Conservation (phyloP, 306 rosid genomes). For the Quercus aquifolioides region DNA sequence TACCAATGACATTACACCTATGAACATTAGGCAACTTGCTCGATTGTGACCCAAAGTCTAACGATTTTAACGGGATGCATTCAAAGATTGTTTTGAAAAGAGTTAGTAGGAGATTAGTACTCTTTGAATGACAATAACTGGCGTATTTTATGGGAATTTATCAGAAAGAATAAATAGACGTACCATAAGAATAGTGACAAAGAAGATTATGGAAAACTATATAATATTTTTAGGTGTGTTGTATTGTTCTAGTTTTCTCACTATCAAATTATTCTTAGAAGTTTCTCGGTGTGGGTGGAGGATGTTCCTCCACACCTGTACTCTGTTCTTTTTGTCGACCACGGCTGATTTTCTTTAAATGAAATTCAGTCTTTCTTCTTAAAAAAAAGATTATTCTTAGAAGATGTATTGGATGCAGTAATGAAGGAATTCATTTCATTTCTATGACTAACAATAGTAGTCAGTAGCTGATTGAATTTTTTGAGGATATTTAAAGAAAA, state of each 20-base stretch:
- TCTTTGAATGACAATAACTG: not conserved
- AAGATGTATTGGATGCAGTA: not conserved
- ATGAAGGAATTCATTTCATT: not conserved
- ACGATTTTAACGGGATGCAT: not conserved
- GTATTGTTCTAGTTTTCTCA: not conserved
- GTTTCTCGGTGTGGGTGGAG: no score
- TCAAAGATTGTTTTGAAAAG: not conserved
- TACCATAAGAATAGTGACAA: not conserved
- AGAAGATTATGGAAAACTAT: not conserved
- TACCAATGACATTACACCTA: constrained; percentile 44
- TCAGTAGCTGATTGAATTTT: no score
- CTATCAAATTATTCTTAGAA: not conserved
- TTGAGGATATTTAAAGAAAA: no score
- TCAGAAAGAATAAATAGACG: not conserved
- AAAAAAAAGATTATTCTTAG: no score
- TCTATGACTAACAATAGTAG: not conserved
- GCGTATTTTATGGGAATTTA: not conserved
- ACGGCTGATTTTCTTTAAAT: no score
- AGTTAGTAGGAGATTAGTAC: not conserved
- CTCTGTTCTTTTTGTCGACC: no score
- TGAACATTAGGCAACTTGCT: constrained; percentile 44
- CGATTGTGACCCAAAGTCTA: constrained; percentile 16
- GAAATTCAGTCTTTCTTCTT: no score
- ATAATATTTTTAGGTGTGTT: not conserved
- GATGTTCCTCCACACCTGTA: no score